Conservation (phyloP, 495 filamentous ascomycete species). For the Podospora pseudopauciseta region DNA sequence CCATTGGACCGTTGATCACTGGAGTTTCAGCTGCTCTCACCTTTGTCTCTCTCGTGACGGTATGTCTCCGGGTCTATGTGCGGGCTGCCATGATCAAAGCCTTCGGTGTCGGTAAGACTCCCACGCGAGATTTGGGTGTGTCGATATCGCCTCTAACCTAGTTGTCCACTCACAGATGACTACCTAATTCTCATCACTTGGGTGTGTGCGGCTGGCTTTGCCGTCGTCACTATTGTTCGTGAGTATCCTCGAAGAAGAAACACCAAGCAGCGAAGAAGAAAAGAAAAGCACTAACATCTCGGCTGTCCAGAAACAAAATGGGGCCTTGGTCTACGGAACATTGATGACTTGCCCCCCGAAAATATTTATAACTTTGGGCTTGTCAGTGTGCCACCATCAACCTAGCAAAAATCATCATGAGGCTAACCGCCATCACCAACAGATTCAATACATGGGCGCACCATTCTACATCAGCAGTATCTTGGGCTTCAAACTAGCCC, state of each 20-base stretch:
- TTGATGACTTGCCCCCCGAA: conserved; percentile 32
- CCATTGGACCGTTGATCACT: conserved; percentile 35
- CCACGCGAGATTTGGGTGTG: background rate
- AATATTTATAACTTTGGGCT: conserved; percentile 40
- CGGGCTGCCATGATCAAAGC: conserved; percentile 34
- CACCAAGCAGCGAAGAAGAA: background rate
- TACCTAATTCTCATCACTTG: conserved; percentile 38
- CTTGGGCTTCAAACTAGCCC: conserved; percentile 52
- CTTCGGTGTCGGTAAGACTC: conserved; percentile 30
- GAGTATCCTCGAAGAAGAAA: conserved; percentile 8
- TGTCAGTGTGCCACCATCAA: conserved; percentile 21
- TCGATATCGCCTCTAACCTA: background rate
- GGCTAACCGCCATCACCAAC: conserved; percentile 9
- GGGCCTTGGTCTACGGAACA: conserved; percentile 36
- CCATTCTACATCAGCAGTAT: conserved; percentile 45
- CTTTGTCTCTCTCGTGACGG: conserved; percentile 32
- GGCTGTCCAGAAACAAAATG: conserved; percentile 38
- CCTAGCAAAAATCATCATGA: background rate
- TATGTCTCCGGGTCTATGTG: conserved; percentile 38
- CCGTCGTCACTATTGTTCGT: conserved; percentile 31
- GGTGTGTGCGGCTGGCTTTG: conserved; percentile 33
- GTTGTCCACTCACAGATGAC: conserved; percentile 30
- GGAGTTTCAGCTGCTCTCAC: conserved; percentile 34
- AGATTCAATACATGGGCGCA: conserved; percentile 42
- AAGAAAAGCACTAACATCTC: background rate